Evolutionary conservation across 768 basidiomycete species (phyloP).

Genomic region (Boletus subcaerulescens): DNA sequence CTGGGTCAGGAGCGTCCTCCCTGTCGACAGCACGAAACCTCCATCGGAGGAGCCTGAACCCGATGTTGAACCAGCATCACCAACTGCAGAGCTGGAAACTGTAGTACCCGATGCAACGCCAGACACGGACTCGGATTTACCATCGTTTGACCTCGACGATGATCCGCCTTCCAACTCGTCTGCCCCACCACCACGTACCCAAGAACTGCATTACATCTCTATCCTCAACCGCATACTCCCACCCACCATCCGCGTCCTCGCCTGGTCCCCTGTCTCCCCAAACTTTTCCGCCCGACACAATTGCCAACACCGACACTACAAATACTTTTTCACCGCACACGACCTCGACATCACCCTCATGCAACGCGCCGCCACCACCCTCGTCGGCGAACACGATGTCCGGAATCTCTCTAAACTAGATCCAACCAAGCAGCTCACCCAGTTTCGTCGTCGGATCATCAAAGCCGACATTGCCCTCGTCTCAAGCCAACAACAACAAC

Average conservation of each 20-base stretch:
- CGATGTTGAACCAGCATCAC: background rate
- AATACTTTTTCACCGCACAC: constrained; percentile 85
- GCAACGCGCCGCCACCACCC: constrained; percentile 64
- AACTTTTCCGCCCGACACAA: constrained; percentile 87
- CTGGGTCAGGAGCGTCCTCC: constrained; percentile 77
- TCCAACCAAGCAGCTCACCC: constrained; percentile 83
- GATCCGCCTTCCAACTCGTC: constrained; percentile 37
- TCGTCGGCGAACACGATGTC: constrained; percentile 92
- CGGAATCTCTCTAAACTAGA: constrained; percentile 95
- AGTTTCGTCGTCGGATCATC: constrained; percentile 67
- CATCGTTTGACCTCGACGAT: constrained; percentile 35
- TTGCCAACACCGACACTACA: constrained; percentile 89
- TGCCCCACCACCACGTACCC: constrained; percentile 23
- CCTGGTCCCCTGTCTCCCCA: constrained; percentile 86
- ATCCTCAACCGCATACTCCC: constrained; percentile 88
- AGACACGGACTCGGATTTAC: constrained; percentile 14
- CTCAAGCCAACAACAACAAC: constrained; percentile 5
- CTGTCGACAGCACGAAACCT: background rate
- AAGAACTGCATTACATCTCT: constrained; percentile 73
- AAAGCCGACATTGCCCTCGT: constrained; percentile 61
- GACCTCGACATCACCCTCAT: constrained; percentile 71
- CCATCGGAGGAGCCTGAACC: background rate
- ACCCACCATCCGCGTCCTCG: constrained; percentile 82
- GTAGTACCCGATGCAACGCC: background rate
- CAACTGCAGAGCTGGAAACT: background rate